Percentiles rank a stretch among this genome's conserved stretches.
Conservation (phyloP, 495 filamentous ascomycete genomes). For the Tuber indicum region DNA sequence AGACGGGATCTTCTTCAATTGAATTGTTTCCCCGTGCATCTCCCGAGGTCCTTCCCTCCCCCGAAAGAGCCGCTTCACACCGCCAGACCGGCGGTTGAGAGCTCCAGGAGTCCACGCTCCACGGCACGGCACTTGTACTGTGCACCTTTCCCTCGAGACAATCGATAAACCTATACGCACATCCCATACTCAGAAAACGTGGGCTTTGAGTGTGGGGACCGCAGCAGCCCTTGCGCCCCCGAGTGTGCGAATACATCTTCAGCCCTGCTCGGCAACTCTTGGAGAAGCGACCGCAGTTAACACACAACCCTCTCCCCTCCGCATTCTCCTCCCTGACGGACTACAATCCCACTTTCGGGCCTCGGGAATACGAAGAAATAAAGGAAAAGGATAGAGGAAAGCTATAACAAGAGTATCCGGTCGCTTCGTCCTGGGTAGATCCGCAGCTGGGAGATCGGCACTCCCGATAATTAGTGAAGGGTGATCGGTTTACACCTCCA, state of each 20-base stretch:
- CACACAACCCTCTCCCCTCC: neutral
- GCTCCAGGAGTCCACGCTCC: neutral
- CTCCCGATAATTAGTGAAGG: conserved; percentile 21
- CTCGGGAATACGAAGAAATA: neutral
- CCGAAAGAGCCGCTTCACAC: neutral
- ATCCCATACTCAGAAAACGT: neutral
- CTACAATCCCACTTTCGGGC: neutral
- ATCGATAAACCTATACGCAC: neutral
- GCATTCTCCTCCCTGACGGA: neutral
- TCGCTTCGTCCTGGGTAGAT: conserved; percentile 1
- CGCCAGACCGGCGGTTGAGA: neutral
- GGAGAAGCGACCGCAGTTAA: neutral
- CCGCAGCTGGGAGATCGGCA: neutral
- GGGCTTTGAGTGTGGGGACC: neutral
- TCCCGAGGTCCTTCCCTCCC: neutral
- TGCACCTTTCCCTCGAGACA: neutral
- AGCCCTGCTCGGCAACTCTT: neutral
- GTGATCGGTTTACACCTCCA: conserved; percentile 26
- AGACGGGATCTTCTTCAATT: neutral
- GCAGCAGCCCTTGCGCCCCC: neutral
- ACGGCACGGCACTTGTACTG: neutral
- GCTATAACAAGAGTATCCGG: neutral
- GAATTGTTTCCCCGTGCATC: neutral
- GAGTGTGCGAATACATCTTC: neutral
- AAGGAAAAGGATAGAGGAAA: neutral